Evolutionary conservation across 176 grass and related monocot genomes (phyloP), one percentile per base, ranked within the genome.

Genomic region (Panicum miliaceum): DNA sequence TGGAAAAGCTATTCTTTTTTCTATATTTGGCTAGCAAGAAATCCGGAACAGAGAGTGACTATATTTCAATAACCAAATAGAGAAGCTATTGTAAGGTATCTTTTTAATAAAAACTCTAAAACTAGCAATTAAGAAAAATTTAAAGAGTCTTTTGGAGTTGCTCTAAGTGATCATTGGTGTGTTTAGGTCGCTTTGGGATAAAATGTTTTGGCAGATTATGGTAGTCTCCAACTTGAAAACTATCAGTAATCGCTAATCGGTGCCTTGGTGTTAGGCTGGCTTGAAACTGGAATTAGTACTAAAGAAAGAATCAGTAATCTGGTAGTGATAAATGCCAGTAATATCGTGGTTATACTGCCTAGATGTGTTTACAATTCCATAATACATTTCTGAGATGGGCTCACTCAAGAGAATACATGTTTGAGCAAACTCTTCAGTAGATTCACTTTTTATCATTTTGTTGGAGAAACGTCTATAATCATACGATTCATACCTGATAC

Each of bases 231-330:
- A 73, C 48, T 83, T 84, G 67, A 73, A 29, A 63, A 67, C 27
- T 73, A 64, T 45, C 7, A 50, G 10, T 25, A 67, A 42, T 19
- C 16, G 19, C 6, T 25, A 67, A 42, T 19, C 16, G 19, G 14
- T 66, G 20, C 23, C 22, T 53, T 68, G 40, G 12, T 85, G 40
- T 80, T 85, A 71, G 35, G 45, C 22, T 61, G 48, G n/a, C 66
- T 85, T 71, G 23, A 66, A 65, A 26, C 35, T 47, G 22, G 36
- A 71, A 64, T 81, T 62, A 34, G 22, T 82, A 22, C 50, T 64
- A 69, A 12, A 40, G 20, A 88, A 45, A 12, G 37, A 64, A 64
- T 81, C 65, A 59, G 16, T 77, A 22, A 74, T 65, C 48, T 77
- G 22, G 29, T 71, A 71, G 13, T 53, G 29, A 83, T 0, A 7